Evolutionary conservation across 2,329 filamentous ascomycete genomes (phyloP), one percentile per base, ranked within the genome.

Genomic region (Dactylellina sp.): DNA sequence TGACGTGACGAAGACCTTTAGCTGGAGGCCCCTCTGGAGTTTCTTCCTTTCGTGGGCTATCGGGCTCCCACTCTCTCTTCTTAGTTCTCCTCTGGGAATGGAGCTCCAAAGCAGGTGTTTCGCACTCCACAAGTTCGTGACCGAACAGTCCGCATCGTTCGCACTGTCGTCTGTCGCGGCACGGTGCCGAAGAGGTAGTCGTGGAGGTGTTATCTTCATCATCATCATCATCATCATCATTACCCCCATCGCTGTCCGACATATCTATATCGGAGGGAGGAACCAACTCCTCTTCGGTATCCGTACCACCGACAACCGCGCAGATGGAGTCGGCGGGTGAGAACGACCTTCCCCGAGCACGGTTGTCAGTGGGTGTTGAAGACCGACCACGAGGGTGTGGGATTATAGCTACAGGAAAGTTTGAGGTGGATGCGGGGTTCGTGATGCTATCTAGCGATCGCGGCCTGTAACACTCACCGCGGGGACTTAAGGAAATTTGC

Each of bases 291-390:
- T 66, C 61, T 61, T 74, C 70, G 61, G 70, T 65, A 55, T 75
- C 71, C 57, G 63, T 62, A 68, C 56, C 71, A 64, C 71, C 71
- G 62, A 75, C 71, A 70, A 75, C 71, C 59, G 71, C 71, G 50
- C 71, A 75, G 35, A 75, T 70, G 57, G 71, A 75, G 39, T 75
- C 71, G 50, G 71, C 71, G 57, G 71, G 71, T 24, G 71, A 75
- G 35, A 24, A 63, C 56, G 71, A 74, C 61, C 70, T 74, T 74
- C 70, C 64, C 50, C 71, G 71, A 42, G 63, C 35, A 70, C 71
- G 71, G 64, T 53, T 75, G 64, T 75, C 71, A 75, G 71, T 64
- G 62, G 63, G 71, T 16, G 71, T 75, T 50, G 52, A 40, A 70
- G 64, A 75, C 16, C 62, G 71, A 63, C 71, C 63, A 75, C 64